These are phyloP conservation scores for Meredithiella fracta DNA, from an alignment of 2,329 filamentous ascomycete genomes.

Conservation along the genomic window DNA sequence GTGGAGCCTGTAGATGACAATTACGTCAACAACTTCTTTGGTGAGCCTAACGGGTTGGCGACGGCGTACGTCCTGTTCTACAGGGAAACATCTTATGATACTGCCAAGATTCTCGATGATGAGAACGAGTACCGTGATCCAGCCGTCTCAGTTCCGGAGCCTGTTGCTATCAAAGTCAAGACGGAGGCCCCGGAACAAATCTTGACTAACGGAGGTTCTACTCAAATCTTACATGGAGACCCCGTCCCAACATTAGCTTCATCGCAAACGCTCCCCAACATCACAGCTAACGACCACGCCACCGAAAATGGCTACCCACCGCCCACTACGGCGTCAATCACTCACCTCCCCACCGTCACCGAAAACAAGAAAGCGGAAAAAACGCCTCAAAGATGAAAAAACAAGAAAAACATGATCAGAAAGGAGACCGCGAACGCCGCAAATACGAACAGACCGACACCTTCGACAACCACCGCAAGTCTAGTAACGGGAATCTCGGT, in stretches of 20 bases:
- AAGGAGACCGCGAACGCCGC: slow-evolving; percentile 18
- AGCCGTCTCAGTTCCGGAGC: background rate
- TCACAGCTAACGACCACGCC: background rate
- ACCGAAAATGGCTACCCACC: background rate
- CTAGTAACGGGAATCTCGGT: slow-evolving; percentile 28
- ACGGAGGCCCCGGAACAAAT: background rate
- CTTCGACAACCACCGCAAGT: slow-evolving; percentile 7
- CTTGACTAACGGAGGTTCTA: slow-evolving; percentile 5
- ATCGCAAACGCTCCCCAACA: slow-evolving; percentile 43
- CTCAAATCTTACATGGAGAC: slow-evolving; percentile 20
- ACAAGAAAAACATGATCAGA: slow-evolving; percentile 40
- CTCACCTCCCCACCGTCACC: slow-evolving; percentile 3
- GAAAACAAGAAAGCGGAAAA: slow-evolving; percentile 30
- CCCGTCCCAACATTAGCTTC: slow-evolving; percentile 46
- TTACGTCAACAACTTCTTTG: slow-evolving; percentile 94
- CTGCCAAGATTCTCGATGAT: slow-evolving; percentile 23
- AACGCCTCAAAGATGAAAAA: slow-evolving; percentile 16
- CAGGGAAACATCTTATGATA: slow-evolving; percentile 66
- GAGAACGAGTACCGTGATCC: slow-evolving; percentile 5
- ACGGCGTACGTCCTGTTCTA: slow-evolving; percentile 97
- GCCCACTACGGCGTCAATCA: background rate
- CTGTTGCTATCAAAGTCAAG: background rate
- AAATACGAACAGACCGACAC: slow-evolving; percentile 2
- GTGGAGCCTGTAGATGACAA: slow-evolving; percentile 95
- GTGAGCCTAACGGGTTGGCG: slow-evolving; percentile 75